These are phyloP conservation scores for Starmerella scarabaei DNA, from an alignment of 805 yeast species.

Conservation along the genomic window DNA sequence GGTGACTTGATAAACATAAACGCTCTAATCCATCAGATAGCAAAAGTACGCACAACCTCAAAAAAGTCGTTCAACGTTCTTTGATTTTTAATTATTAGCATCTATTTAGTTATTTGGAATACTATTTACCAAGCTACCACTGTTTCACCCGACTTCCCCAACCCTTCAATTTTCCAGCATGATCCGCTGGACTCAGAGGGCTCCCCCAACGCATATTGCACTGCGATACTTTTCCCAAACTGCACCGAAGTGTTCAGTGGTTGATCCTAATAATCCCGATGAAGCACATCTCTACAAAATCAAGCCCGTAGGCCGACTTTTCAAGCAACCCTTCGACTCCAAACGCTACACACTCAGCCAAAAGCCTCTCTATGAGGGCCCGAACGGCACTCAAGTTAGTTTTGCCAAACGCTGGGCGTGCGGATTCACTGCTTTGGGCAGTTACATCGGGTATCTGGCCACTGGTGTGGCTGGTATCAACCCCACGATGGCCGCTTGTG, in stretches of 20 bases:
- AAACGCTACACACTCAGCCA: conserved; percentile 41
- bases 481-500: conserved; percentile 34
- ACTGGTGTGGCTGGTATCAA: conserved; percentile 38
- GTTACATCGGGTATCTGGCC: conserved; percentile 45
- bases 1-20: too few species aligned
- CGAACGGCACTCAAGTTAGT: conserved; percentile 48
- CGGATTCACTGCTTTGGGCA: conserved; percentile 48
- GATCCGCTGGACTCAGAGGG: not conserved
- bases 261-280: conserved; percentile 31
- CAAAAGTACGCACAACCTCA: too few species aligned
- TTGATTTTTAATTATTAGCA: too few species aligned
- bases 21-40: too few species aligned
- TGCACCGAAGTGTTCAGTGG: conserved; percentile 14
- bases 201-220: not conserved
- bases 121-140: too few species aligned
- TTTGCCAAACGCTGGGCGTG: conserved; percentile 48
- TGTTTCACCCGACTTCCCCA: too few species aligned
- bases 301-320: conserved; percentile 32
- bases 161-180: not conserved
- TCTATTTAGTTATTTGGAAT: too few species aligned
- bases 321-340: conserved; percentile 37
- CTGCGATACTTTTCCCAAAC: not conserved
- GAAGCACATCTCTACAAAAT: conserved; percentile 30
- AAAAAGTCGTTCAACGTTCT: too few species aligned
- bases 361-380: conserved; percentile 52